phyloP scores from a whole-genome alignment of 2,329 filamentous ascomycete genomes.

The Podosphaera fusca region DNA sequence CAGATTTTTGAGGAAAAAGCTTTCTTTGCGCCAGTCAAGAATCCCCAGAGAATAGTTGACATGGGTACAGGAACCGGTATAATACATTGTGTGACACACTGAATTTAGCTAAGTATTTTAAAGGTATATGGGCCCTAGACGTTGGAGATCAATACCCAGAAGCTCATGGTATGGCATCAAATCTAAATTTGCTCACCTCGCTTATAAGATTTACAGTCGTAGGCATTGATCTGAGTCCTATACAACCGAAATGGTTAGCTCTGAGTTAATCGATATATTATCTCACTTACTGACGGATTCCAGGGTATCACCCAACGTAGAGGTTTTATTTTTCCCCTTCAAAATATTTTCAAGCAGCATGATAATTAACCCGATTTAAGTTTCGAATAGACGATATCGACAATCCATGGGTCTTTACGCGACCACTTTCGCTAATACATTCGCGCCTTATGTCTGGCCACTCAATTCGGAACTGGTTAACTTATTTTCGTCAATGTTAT shows the following conservation, averaged over 20 bases:
- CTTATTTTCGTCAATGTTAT: conserved; percentile 4
- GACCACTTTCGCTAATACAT: conserved; percentile 6
- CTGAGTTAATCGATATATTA: background rate
- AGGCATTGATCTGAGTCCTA: conserved; percentile 13
- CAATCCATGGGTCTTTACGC: conserved; percentile 21
- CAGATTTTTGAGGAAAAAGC: conserved; percentile 18
- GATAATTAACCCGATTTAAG: conserved; percentile 6
- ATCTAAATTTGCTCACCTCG: conserved; percentile 4
- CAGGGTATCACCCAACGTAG: conserved; percentile 10
- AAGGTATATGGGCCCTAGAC: conserved; percentile 11
- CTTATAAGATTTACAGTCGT: conserved; percentile 7
- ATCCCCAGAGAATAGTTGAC: conserved; percentile 18
- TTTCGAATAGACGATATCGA: conserved; percentile 27
- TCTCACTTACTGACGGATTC: background rate
- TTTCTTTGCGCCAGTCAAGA: conserved; percentile 19
- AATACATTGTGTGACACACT: background rate
- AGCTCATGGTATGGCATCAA: conserved; percentile 4
- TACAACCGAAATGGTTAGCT: conserved; percentile 9
- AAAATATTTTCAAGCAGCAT: background rate
- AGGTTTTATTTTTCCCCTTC: conserved; percentile 10
- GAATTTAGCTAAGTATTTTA: conserved; percentile 3
- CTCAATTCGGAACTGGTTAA: conserved; percentile 18
- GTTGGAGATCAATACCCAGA: conserved; percentile 7
- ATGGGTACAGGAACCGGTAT: conserved; percentile 19
- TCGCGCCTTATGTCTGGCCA: conserved; percentile 5